Evolutionary conservation across 768 basidiomycete genomes (phyloP), one percentile per base, ranked within the genome.

Genomic region (Russula emetica): DNA sequence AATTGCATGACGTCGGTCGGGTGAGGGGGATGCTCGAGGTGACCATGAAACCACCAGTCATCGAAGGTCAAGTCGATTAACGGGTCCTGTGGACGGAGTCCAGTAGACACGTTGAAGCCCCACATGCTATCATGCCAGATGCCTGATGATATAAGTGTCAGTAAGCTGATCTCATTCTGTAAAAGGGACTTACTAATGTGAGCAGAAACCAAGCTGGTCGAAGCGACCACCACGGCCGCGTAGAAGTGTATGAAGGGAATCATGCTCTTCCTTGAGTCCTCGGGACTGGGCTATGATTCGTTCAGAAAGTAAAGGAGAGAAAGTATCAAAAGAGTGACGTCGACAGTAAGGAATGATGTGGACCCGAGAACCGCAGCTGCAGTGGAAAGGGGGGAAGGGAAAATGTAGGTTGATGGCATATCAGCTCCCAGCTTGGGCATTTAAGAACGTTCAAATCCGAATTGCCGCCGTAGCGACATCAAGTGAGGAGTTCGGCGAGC

Each of bases 11-110:
- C 61, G 55, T 76, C 73, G 6, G 64, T 65, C 7, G 68, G 56
- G 57, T 72, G 63, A 2, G 77, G 76, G 4, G 77, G 77, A 42
- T 71, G 63, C 34, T 55, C 64, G 10, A 76, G 63, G 58, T 76
- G 71, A 26, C 69, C 68, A 62, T 78, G 78, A 58, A 77, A 74
- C 77, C 77, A 79, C 78, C 77, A 77, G 1, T 50, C 1, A 6
- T 36, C 6, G 63, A 78, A 78, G 6, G 71, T 38, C 26, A 67
- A 60, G 58, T 72, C 45, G 42, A 69, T 67, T 4, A 80, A 65
- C 7, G 79, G 79, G 11, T 71, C 70, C 26, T 74, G 72, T 20
- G 78, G 77, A 18, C 78, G 72, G 64, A 75, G 74, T 5, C 70
- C 71, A 13, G 65, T 30, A 14, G 74, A 74, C 7, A 74, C 72